phyloP scores from a whole-genome alignment of 495 filamentous ascomycete species.

The Terfezia boudieri region DNA sequence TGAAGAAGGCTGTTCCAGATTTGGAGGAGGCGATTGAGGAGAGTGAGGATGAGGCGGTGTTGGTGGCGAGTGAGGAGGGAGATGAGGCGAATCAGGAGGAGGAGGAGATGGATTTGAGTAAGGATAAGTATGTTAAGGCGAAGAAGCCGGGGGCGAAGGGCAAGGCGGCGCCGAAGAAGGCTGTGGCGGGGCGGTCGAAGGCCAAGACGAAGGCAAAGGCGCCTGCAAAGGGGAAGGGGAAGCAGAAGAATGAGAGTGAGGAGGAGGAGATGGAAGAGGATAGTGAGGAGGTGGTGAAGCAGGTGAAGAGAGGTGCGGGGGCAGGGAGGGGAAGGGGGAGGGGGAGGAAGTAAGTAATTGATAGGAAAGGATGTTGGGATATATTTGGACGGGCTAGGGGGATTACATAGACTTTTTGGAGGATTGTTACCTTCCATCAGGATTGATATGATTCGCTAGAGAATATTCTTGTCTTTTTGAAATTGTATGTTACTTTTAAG shows the following conservation, averaged over 20 bases:
- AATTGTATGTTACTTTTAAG: too few species aligned
- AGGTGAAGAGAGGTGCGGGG: background rate
- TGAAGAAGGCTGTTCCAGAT: constrained; percentile 59
- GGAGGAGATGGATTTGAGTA: constrained; percentile 56
- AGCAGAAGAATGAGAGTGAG: background rate
- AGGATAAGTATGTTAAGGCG: constrained; percentile 88
- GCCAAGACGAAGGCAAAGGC: constrained; percentile 26
- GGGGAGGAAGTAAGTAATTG: too few species aligned
- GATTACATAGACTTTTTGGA: too few species aligned
- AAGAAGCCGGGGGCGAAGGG: constrained; percentile 38
- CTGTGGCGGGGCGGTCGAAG: constrained; percentile 31
- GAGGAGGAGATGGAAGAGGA: background rate
- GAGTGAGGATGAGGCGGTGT: constrained; percentile 52
- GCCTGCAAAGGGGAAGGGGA: constrained; percentile 23
- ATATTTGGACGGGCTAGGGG: too few species aligned
- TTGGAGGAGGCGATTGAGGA: constrained; percentile 91
- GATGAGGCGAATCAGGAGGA: constrained; percentile 37
- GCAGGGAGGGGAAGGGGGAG: too few species aligned
- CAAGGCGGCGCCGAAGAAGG: constrained; percentile 31
- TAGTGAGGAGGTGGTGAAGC: background rate
- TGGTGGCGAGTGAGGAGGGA: constrained; percentile 33
- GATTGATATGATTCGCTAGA: too few species aligned
- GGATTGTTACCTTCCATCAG: too few species aligned
- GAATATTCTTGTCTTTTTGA: too few species aligned
- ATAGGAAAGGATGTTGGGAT: too few species aligned